Base-by-base conservation (phyloP, 305 asterid genomes). In the Fraxinus paxiana region DNA sequence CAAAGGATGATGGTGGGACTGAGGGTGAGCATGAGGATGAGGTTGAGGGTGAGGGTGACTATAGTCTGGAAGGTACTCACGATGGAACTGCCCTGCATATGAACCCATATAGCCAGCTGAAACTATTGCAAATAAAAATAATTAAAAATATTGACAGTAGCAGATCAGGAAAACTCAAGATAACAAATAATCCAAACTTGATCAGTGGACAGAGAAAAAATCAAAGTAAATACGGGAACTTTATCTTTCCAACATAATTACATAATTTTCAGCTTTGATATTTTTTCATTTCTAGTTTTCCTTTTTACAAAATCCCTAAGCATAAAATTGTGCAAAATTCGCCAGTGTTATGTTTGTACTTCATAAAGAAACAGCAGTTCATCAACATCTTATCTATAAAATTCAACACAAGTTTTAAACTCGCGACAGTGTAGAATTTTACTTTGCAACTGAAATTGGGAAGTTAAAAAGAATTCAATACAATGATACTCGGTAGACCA, bases 31-130 rank as follows among this genome's bases (percentile, higher is more conserved):
- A 13, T 54, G 38, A 59, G 10, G n/a, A 6, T 6, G 46, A 56
- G 41, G 22, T 2, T 18, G 56, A 2, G 65, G 73, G 0, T 30
- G 76, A 65, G 41, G 41, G 38, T 33, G 72, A 65, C 43, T 48
- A 31, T 80, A 73, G 61, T 31, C 37, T 10, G 20, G 81, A 35
- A 73, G 46, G 78, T 24, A 63, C 77, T 80, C 87, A 56, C 20
- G 73, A 1, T 65, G 86, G 28, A 54, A 24, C 56, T 63, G 41
- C 48, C 81, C 84, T 10, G 22, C 17, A 18, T 78, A 86, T 48
- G 78, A 77, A 20, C 82, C 82, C 76, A 28, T 61, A 34, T 35
- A 77, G 51, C 71, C 61, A 51, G 72, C 87, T 84, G 84, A 80
- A 83, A 80, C 74, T 43, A 76, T 48, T 31, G n/a, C 18, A 82